Evolutionary conservation across 495 filamentous ascomycete species (phyloP).

Genomic region (Aspergillus leporis): DNA sequence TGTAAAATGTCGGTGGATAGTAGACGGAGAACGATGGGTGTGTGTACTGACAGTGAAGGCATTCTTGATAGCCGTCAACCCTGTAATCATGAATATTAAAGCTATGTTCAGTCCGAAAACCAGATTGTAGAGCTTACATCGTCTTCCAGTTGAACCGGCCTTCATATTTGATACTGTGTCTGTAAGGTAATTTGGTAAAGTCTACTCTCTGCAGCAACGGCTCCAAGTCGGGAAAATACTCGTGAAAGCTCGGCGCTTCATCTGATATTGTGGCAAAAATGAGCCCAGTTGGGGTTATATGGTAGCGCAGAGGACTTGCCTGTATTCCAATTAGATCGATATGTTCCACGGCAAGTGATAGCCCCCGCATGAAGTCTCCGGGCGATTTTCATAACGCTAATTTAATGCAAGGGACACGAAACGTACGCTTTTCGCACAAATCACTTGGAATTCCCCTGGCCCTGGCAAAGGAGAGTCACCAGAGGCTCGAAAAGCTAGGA

Average conservation of each 20-base stretch:
- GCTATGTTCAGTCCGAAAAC: too few relatives aligned
- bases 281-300: conserved; percentile 56
- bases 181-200: conserved; percentile 57
- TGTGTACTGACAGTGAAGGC: conserved; percentile 64
- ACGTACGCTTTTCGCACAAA: conserved; percentile 39
- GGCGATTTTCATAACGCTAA: neutral
- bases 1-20: conserved; percentile 61
- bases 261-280: conserved; percentile 55
- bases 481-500: conserved; percentile 44
- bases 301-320: conserved; percentile 35
- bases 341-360: neutral
- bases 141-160: conserved; percentile 66
- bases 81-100: conserved; percentile 19
- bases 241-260: conserved; percentile 52
- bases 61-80: conserved; percentile 65
- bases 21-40: conserved; percentile 60
- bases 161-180: conserved; percentile 57
- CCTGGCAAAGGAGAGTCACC: conserved; percentile 33
- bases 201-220: conserved; percentile 52
- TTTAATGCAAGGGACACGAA: neutral
- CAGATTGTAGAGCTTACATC: conserved; percentile 42
- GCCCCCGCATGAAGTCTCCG: neutral
- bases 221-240: conserved; percentile 58
- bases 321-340: conserved; percentile 10
- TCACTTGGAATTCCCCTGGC: conserved; percentile 40